Percentiles rank a stretch among this genome's conserved stretches.
Conservation (phyloP, 805 yeast species). For the Ogataea paradorogensis region DNA sequence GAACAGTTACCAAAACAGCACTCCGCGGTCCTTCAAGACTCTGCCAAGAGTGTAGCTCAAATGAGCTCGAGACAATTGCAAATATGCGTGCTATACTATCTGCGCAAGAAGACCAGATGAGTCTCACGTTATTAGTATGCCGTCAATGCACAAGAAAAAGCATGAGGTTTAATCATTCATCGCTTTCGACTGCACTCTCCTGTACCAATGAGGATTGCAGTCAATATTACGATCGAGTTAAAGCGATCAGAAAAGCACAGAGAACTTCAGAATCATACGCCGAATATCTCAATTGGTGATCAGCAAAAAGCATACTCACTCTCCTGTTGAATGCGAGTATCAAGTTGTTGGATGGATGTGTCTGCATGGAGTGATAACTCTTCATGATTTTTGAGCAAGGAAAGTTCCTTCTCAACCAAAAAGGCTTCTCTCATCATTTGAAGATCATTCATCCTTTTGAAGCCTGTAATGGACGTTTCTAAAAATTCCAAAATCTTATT, state of each 20-base stretch:
- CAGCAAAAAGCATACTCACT: conserved; percentile 20
- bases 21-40: conserved; percentile 18
- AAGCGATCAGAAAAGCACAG: conserved; percentile 34
- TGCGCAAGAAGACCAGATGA: conserved; percentile 27
- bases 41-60: conserved; percentile 34
- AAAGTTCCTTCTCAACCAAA: conserved; percentile 38
- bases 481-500: conserved; percentile 37
- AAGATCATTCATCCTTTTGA: conserved; percentile 37
- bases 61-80: conserved; percentile 37
- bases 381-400: conserved; percentile 29
- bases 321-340: conserved; percentile 30
- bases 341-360: conserved; percentile 30
- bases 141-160: conserved; percentile 32
- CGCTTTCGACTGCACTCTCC: conserved; percentile 30
- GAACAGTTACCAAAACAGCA: conserved; percentile 8
- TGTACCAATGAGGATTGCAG: conserved; percentile 70
- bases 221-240: conserved; percentile 52
- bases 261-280: conserved; percentile 7
- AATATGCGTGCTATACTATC: conserved; percentile 31
- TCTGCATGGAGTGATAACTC: conserved; percentile 35
- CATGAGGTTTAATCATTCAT: conserved; percentile 15
- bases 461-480: conserved; percentile 44
- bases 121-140: conserved; percentile 34
- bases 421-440: conserved; percentile 40
- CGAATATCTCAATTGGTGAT: conserved; percentile 25